Evolutionary conservation across 352 stramenopile genomes (phyloP), one percentile per base, ranked within the genome.

Genomic region (Globisporangium echinulatum): DNA sequence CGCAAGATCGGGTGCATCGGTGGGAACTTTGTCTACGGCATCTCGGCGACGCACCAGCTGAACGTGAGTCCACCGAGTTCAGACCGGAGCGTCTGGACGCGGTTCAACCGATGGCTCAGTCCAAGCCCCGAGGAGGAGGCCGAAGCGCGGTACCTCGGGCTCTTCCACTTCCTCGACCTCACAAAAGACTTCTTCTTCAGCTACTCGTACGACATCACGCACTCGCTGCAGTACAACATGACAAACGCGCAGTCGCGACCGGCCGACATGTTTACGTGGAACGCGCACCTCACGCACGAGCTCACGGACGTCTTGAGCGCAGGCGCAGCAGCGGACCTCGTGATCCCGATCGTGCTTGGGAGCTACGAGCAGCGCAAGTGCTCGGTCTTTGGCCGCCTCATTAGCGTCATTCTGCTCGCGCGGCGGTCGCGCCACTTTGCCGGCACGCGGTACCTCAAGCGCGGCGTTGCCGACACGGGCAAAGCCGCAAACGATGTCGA

Each of bases 401-500:
- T 99, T 7, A 98, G 96, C 61, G 86, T 99, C 40, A 96, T 97
- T 25, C 70, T 99, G 11, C 71, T 99, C 3, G 97, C 97, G 14
- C 85, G 98, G 51, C 81, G 98, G 25, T 99, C 94, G 14, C 85
- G 97, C 0, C 94, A 99, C 62, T 99, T 99, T 88, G 98, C 98
- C 3, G 98, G 98, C 33, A 99, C 98, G 5, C 84, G 98, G 36
- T 99, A 99, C 69, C 75, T 99, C 44, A 99, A 99, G 69, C 90
- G 96, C 58, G 97, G 85, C 49, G 82, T 99, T 5, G 97, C 90
- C 60, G 97, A 99, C 68, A 92, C 93, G n/a, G 98, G 97, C 7
- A 99, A 99, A 56, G 97, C 98, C 7, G 98, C 97, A 6, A 99
- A 99, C 62, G 97, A 99, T 62, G 97, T 99, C 7, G 98, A 99